phyloP scores from a whole-genome alignment of 257 asterid genomes.

The Plantago elongata region DNA sequence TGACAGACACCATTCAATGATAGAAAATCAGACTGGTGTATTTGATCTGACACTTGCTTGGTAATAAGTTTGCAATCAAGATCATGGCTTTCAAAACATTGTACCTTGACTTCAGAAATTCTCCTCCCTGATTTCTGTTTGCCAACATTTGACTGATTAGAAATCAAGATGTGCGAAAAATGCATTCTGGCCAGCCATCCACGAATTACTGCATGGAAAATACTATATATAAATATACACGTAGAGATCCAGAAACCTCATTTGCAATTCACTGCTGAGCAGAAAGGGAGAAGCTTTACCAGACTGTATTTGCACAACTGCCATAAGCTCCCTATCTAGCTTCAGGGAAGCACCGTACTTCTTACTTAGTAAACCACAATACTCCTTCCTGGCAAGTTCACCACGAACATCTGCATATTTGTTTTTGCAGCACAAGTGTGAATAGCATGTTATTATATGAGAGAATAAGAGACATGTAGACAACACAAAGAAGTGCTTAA shows the following conservation, averaged over 20 bases:
- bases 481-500: no score
- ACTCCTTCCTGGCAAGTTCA: constrained; percentile 72
- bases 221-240: background rate
- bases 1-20: background rate
- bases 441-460: constrained; percentile 1
- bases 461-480: no score
- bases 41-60: background rate
- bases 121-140: constrained; percentile 38
- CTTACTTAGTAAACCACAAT: constrained; percentile 26
- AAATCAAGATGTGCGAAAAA: constrained; percentile 31
- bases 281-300: constrained; percentile 36
- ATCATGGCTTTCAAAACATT: constrained; percentile 14
- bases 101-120: constrained; percentile 62
- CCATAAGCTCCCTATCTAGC: constrained; percentile 39
- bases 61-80: background rate
- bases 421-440: background rate
- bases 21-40: background rate
- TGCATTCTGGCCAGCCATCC: constrained; percentile 73
- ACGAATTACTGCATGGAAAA: constrained; percentile 58
- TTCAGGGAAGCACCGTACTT: constrained; percentile 34
- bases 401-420: constrained; percentile 70
- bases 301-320: constrained; percentile 78
- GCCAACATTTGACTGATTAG: constrained; percentile 24
- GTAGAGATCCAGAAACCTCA: constrained; percentile 4
- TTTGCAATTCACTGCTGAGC: constrained; percentile 14